These are phyloP conservation scores for Sutorius eximius DNA, from an alignment of 1,284 basidiomycete genomes.

Conservation along the genomic window DNA sequence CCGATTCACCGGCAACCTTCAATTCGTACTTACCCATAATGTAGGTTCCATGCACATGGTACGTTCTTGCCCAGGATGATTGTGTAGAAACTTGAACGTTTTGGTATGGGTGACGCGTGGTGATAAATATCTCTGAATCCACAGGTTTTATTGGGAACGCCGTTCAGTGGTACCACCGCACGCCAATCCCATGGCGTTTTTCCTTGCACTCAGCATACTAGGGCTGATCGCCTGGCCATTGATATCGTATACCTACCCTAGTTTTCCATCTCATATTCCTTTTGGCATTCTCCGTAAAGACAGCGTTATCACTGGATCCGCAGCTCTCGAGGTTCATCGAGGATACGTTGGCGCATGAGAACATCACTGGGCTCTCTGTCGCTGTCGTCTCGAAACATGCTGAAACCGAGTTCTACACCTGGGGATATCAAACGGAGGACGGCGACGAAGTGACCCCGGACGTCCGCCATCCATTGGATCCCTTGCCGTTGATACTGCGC, in stretches of 20 bases:
- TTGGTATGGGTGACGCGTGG: too few species aligned
- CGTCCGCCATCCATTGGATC: constrained; percentile 6
- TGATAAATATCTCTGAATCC: too few species aligned
- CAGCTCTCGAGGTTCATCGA: constrained; percentile 21
- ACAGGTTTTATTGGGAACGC: too few species aligned
- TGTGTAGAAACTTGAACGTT: too few species aligned
- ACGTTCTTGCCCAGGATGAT: too few species aligned
- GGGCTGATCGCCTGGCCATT: constrained; percentile 15
- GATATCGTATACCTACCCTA: constrained; percentile 4
- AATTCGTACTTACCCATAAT: too few species aligned
- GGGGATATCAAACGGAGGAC: constrained; percentile 28
- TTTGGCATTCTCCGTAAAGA: background rate
- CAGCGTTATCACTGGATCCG: constrained; percentile 16
- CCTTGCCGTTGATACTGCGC: background rate
- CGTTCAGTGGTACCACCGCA: too few species aligned
- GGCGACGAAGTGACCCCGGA: constrained; percentile 21
- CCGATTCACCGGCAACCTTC: too few species aligned
- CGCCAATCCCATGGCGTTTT: constrained; percentile 12
- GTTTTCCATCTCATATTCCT: background rate
- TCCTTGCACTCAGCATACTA: constrained; percentile 10
- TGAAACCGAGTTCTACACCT: constrained; percentile 21
- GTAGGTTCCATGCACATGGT: too few species aligned
- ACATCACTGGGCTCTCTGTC: too few species aligned
- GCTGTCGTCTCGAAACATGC: constrained; percentile 22
- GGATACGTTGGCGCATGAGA: constrained; percentile 15